Evolutionary conservation across 495 filamentous ascomycete genomes (phyloP).

Genomic region (Penicillium pancosmium): DNA sequence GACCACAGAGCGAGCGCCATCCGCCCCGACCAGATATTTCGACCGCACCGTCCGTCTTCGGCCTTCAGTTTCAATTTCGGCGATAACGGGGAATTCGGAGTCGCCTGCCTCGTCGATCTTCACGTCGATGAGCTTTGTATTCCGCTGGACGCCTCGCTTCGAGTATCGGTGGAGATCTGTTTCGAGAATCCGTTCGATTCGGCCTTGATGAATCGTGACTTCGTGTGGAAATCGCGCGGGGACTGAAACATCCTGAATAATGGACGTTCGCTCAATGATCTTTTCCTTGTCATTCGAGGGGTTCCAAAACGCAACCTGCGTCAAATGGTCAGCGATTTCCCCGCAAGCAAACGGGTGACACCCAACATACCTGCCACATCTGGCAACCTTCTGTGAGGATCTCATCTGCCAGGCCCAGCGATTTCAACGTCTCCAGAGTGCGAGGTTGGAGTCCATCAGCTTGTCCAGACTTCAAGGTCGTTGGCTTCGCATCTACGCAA

Average conservation of each 20-base stretch:
- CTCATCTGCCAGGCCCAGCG: constrained; percentile 40
- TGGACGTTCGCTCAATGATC: constrained; percentile 56
- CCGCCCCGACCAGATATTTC: constrained; percentile 70
- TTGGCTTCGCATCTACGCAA: constrained; percentile 50
- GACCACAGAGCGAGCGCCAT: constrained; percentile 67
- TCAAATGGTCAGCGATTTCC: background rate
- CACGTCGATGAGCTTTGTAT: constrained; percentile 55
- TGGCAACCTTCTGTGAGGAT: constrained; percentile 42
- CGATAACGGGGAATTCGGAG: constrained; percentile 51
- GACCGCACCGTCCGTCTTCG: constrained; percentile 50
- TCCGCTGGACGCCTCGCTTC: constrained; percentile 52
- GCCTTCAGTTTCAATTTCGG: constrained; percentile 45
- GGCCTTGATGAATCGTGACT: constrained; percentile 62
- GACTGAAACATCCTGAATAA: constrained; percentile 49
- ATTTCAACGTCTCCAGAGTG: constrained; percentile 65
- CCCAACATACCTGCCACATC: constrained; percentile 31
- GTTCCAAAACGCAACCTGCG: constrained; percentile 53
- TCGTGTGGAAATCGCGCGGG: constrained; percentile 54
- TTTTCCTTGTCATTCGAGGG: constrained; percentile 47
- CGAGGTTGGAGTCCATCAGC: constrained; percentile 66
- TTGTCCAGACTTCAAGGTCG: constrained; percentile 54
- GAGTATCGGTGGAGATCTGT: constrained; percentile 55
- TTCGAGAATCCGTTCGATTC: constrained; percentile 63
- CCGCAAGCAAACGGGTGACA: background rate
- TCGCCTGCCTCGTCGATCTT: constrained; percentile 58